These are phyloP conservation scores for Xylariaceae sp. DNA, from an alignment of 2,329 filamentous ascomycete species.

Conservation along the genomic window DNA sequence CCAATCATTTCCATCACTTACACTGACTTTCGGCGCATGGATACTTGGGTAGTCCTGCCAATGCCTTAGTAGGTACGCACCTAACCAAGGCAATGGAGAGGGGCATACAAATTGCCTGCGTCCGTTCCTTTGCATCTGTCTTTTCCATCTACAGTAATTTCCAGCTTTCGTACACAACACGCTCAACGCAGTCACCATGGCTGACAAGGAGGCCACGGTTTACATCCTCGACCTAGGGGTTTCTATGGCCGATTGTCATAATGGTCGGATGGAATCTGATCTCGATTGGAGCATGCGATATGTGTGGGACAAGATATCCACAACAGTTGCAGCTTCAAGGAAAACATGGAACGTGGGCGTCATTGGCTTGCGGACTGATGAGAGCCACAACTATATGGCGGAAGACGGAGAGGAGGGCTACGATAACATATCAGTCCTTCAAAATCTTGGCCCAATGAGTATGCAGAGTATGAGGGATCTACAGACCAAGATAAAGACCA, in stretches of 20 bases:
- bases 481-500: conserved; percentile 60
- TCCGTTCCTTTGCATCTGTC: too few species aligned
- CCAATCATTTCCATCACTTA: background rate
- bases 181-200: conserved; percentile 54
- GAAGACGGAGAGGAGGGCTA: conserved; percentile 71
- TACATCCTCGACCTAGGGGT: conserved; percentile 86
- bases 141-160: conserved; percentile 1
- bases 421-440: conserved; percentile 75
- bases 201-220: conserved; percentile 86
- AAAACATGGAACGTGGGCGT: conserved; percentile 76
- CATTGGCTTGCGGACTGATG: conserved; percentile 77
- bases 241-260: conserved; percentile 73
- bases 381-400: conserved; percentile 64
- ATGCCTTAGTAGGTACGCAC: too few species aligned
- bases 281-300: conserved; percentile 88
- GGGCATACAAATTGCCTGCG: too few species aligned
- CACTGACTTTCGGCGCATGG: too few species aligned
- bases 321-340: conserved; percentile 61
- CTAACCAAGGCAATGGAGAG: too few species aligned
- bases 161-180: background rate
- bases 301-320: conserved; percentile 88
- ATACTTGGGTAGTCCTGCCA: too few species aligned
- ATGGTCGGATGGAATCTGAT: conserved; percentile 71
- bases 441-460: conserved; percentile 55
- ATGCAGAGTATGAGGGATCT: conserved; percentile 68